phyloP scores from a whole-genome alignment of 1,284 basidiomycete species.

The Trichosporon asahii region DNA sequence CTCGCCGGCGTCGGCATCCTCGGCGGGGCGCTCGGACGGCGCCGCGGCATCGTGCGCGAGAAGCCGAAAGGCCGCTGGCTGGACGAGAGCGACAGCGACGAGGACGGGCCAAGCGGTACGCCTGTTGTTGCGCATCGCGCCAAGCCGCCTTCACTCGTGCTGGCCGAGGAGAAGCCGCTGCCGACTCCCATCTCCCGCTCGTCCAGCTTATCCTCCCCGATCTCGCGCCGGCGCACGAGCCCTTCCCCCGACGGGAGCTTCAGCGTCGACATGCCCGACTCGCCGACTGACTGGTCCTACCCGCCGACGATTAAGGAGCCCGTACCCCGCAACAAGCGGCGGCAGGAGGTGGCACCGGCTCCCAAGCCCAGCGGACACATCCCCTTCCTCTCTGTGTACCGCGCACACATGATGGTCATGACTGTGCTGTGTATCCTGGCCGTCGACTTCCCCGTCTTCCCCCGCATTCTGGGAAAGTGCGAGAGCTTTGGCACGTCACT shows the following conservation, averaged over 20 bases:
- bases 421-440: conserved; percentile 88
- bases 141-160: conserved; percentile 21
- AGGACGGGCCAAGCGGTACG: conserved; percentile 31
- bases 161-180: conserved; percentile 15
- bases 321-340: neutral
- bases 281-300: neutral
- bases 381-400: conserved; percentile 75
- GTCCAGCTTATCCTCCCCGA: conserved; percentile 8
- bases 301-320: conserved; percentile 1
- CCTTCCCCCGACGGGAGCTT: neutral
- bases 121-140: neutral
- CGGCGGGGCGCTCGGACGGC: neutral
- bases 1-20: conserved; percentile 40
- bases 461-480: conserved; percentile 82
- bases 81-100: conserved; percentile 46
- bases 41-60: neutral
- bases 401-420: conserved; percentile 93
- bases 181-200: neutral
- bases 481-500: conserved; percentile 91
- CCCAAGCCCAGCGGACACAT: conserved; percentile 20
- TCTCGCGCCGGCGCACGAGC: conserved; percentile 6
- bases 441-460: conserved; percentile 92
- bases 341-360: neutral
- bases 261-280: neutral
- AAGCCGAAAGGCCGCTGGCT: conserved; percentile 43